A percentile compares a stretch with the other conserved stretches of the same genome.
These are phyloP conservation scores for Colletotrichum sp. DNA, from an alignment of 2,329 filamentous ascomycete genomes.

Conservation along the genomic window DNA sequence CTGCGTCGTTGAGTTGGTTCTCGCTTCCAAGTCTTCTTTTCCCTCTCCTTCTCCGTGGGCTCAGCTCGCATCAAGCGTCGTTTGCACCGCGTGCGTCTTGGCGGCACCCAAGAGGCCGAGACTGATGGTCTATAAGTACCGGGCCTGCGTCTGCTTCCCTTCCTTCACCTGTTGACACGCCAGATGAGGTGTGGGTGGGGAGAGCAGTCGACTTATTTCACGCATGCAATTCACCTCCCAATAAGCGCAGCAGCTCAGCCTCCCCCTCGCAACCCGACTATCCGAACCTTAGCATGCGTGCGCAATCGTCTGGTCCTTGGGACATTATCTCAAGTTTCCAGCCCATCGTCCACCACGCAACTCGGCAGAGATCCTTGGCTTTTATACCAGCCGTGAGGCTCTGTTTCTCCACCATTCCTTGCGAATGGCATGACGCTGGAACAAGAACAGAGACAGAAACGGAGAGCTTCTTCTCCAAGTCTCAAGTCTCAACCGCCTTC, in stretches of 20 bases:
- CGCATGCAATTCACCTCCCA: neutral
- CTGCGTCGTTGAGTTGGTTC: neutral
- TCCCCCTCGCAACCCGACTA: neutral
- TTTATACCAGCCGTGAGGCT: neutral
- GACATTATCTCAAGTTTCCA: neutral
- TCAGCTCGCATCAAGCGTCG: neutral
- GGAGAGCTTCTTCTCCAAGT: neutral
- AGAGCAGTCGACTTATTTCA: neutral
- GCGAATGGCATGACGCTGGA: neutral
- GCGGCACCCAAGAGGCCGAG: neutral
- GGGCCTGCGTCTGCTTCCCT: neutral
- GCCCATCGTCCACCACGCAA: neutral
- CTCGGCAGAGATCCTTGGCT: neutral
- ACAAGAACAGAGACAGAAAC: neutral
- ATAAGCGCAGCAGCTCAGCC: neutral
- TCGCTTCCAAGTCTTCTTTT: neutral
- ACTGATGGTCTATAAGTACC: neutral
- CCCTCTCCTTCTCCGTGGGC: neutral
- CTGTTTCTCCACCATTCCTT: neutral
- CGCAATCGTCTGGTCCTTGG: neutral
- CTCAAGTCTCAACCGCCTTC: neutral
- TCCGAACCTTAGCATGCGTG: neutral
- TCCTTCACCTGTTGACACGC: neutral
- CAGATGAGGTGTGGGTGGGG: slow-evolving; percentile 15
- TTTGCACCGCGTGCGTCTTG: neutral